Evolutionary conservation across 2,329 filamentous ascomycete genomes (phyloP), one percentile per base, ranked within the genome.

Genomic region (Colletotrichum godetiae): DNA sequence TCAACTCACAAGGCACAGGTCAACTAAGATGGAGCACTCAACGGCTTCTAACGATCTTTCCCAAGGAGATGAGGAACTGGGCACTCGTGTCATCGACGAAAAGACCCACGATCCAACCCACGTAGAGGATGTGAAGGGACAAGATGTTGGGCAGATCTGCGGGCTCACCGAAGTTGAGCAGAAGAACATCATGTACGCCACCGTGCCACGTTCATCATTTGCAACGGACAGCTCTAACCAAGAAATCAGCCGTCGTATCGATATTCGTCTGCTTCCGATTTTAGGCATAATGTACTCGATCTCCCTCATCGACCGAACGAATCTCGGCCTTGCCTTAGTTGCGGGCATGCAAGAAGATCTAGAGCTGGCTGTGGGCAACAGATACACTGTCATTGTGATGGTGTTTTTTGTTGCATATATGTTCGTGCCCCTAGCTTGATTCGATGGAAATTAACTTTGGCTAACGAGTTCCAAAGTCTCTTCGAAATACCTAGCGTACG

Each of bases 191-290:
- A 46, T 46, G 42, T 46, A 19, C 8, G 42, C 19, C 2, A 35
- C 19, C 42, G 3, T n/a, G 42, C 8, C 42, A 10, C 6, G 15
- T 7, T 3, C 19, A 46, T 46, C 19, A 10, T 10, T 3, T 19
- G 1, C 1, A n/a, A 46, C 7, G 4, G 19, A 19, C 15, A 46
- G n/a, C 19, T n/a, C 42, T 46, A n/a, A 46, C 42, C 8, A 8
- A 7, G 42, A 19, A 19, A 7, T n/a, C 0, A 61, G 73, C 27
- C 74, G 71, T 42, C 67, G 75, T 5, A 75, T 82, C 22, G 84
- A 85, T 74, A 71, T 79, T 57, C 80, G 83, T 27, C 79, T 84
- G 1, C 80, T 85, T 13, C 82, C 83, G 5, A 82, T 82, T 11
- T 78, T 84, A 2, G 76, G 65, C 5, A 29, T 63, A n/a, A 73